Evolutionary conservation across 257 asterid species (phyloP), one percentile per base, ranked within the genome.

Genomic region (Catharanthus roseus): DNA sequence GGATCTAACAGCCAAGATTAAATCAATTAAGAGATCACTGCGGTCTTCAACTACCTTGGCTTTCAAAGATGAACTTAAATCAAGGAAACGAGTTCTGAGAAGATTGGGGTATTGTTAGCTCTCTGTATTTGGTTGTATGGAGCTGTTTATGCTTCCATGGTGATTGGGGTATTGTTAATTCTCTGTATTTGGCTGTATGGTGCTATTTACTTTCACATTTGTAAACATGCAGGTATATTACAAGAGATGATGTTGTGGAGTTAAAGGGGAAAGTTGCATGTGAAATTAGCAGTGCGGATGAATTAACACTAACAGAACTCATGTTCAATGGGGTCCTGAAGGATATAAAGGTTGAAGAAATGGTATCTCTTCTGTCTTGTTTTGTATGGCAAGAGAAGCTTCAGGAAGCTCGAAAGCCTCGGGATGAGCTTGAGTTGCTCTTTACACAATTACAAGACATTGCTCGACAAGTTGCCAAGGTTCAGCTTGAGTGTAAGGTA

Each of bases 401-500:
- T 66, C 79, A 85, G 75, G 99, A 88, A 81, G 91, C 96, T 72
- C 92, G 77, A 79, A 95, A 89, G 84, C 99, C 99, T 29, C 82
- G 88, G 36, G 97, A 89, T 45, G 97, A 88, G 75, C 97, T 95
- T 69, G 96, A 84, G 67, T 78, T 89, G 77, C 92, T 89, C 64
- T 86, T 86, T 77, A 70, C 89, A 18, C 96, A 88, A 75, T 78
- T 93, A 75, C 97, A 88, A 77, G 99, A 93, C 75, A 83, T 89
- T 47, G 99, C 99, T 38, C 84, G 97, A 38, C 86, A 78, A 74
- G 97, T 95, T 76, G 97, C 97, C 45, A 89, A 91, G 86, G 88
- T 95, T 82, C 97, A 95, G 86, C 90, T 91, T 1, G 97, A 95
- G 81, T 87, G 96, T 96, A 95, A 91, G 99, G 99, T 91, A 84